Conservation (phyloP, 257 asterid genomes). For the Primulina tabacum region DNA sequence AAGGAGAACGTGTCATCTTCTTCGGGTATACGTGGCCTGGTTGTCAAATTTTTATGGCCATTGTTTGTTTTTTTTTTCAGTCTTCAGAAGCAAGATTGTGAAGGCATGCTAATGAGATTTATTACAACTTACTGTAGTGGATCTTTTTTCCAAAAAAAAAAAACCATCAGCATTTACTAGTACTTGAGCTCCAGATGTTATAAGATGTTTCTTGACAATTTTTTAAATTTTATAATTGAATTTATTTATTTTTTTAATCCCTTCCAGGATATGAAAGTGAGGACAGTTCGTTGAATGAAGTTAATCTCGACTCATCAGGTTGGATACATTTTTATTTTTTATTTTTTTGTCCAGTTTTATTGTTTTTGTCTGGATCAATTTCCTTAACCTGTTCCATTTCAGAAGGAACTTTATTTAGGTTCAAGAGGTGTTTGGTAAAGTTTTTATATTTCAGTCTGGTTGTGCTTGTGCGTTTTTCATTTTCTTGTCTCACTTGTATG, state of each 20-base stretch:
- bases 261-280: slow-evolving; percentile 87
- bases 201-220: background rate
- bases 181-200: background rate
- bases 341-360: slow-evolving; percentile 13
- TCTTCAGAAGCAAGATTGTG: no score
- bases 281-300: slow-evolving; percentile 76
- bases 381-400: slow-evolving; percentile 7
- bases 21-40: slow-evolving; percentile 39
- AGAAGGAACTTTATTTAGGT: slow-evolving; percentile 4
- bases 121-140: no score
- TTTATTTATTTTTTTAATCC: slow-evolving; percentile 11
- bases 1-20: slow-evolving; percentile 41
- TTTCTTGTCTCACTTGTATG: background rate
- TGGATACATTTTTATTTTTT: slow-evolving; percentile 16
- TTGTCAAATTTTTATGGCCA: background rate
- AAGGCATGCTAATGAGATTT: no score
- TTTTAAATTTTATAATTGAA: background rate
- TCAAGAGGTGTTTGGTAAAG: background rate
- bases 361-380: background rate
- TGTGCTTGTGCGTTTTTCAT: background rate
- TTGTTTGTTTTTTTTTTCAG: no score
- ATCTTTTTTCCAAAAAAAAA: no score
- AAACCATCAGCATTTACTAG: background rate
- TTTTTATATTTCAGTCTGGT: background rate
- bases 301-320: slow-evolving; percentile 88